A percentile compares a stretch with the other conserved stretches of the same genome.
Conservation (phyloP, 2,329 filamentous ascomycete species). For the Arthrinium phaeospermum region DNA sequence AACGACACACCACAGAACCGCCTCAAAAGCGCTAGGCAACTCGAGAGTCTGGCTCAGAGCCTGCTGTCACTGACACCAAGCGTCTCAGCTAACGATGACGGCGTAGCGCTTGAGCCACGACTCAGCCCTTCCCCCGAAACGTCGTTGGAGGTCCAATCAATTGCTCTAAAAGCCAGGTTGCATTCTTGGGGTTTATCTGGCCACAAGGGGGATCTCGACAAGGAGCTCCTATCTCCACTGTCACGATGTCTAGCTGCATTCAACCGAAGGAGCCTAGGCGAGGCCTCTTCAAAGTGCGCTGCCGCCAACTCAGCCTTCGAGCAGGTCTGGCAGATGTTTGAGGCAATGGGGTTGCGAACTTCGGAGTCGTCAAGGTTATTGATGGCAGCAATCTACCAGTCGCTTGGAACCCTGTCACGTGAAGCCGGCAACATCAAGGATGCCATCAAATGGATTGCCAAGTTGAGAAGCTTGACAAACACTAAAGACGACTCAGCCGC, state of each 20-base stretch:
- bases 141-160: constrained; percentile 66
- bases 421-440: constrained; percentile 53
- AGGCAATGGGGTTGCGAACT: constrained; percentile 41
- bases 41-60: constrained; percentile 69
- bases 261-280: constrained; percentile 53
- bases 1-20: constrained; percentile 50
- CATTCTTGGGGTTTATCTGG: constrained; percentile 69
- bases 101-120: constrained; percentile 55
- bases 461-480: constrained; percentile 47
- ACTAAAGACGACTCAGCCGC: constrained; percentile 52
- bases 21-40: constrained; percentile 66
- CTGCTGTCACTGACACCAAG: constrained; percentile 71
- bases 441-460: constrained; percentile 60
- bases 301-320: constrained; percentile 43
- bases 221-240: constrained; percentile 70
- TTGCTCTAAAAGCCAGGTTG: constrained; percentile 67
- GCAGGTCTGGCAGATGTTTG: constrained; percentile 46
- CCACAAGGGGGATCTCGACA: constrained; percentile 64
- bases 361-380: constrained; percentile 48
- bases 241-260: constrained; percentile 68
- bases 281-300: constrained; percentile 45
- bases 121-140: constrained; percentile 61
- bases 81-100: constrained; percentile 68
- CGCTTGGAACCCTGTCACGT: constrained; percentile 56
- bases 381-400: constrained; percentile 55